These are phyloP conservation scores for Ambrosia hybrid DNA, from an alignment of 140 eudicot species.

Conservation along the genomic window DNA sequence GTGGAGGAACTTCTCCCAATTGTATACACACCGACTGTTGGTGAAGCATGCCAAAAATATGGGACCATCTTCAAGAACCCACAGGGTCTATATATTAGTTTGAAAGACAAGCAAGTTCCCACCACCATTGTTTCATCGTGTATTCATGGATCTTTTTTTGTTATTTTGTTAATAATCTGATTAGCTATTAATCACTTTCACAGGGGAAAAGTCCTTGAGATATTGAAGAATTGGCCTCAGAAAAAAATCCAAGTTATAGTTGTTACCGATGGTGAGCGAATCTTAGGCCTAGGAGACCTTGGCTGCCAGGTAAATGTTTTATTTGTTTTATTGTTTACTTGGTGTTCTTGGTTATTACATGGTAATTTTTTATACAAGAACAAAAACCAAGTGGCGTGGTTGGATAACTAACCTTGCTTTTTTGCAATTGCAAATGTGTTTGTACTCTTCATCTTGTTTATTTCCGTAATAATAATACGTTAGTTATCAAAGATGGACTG, in stretches of 20 bases:
- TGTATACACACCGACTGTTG: conserved; percentile 75
- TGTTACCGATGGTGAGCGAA: conserved; percentile 91
- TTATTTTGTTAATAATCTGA: neutral
- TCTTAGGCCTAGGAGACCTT: conserved; percentile 94
- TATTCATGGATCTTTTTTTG: conserved; percentile 8
- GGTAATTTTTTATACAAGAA: neutral
- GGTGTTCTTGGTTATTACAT: neutral
- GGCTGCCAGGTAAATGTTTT: conserved; percentile 76
- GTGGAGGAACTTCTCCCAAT: conserved; percentile 70
- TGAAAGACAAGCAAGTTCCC: conserved; percentile 73
- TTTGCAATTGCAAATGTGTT: conserved; percentile 8
- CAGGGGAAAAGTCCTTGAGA: conserved; percentile 90
- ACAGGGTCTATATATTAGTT: conserved; percentile 87
- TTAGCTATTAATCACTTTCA: conserved; percentile 19
- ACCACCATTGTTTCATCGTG: neutral
- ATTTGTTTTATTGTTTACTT: conserved; percentile 10
- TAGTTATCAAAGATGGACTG: conserved; percentile 13
- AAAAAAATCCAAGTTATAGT: conserved; percentile 91
- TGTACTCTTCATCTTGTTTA: neutral
- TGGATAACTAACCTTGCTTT: conserved; percentile 3
- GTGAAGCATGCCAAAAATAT: conserved; percentile 88
- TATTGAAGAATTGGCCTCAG: conserved; percentile 94
- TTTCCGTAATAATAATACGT: neutral
- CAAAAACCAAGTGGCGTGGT: neutral
- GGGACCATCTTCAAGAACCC: conserved; percentile 86